These are phyloP conservation scores for Didymellaceae sp. DNA, from an alignment of 2,329 filamentous ascomycete species.

Conservation along the genomic window DNA sequence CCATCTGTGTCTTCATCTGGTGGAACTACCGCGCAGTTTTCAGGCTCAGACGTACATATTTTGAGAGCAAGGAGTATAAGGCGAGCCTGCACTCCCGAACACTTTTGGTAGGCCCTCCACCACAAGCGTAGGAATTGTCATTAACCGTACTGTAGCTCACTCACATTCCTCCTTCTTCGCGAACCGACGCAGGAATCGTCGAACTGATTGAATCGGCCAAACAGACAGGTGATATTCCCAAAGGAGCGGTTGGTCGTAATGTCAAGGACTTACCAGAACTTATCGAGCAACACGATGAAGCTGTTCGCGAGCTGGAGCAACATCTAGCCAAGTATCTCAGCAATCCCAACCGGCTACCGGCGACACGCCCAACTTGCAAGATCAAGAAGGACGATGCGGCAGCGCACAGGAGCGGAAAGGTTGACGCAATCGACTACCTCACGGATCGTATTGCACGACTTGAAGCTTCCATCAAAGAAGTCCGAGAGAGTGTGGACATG, in stretches of 20 bases:
- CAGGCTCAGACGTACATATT: slow-evolving; percentile 75
- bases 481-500: slow-evolving; percentile 82
- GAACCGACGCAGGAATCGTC: slow-evolving; percentile 87
- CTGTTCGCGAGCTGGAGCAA: slow-evolving; percentile 80
- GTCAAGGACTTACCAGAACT: slow-evolving; percentile 86
- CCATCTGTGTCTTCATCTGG: slow-evolving; percentile 83
- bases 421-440: slow-evolving; percentile 94
- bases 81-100: slow-evolving; percentile 78
- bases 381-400: slow-evolving; percentile 76
- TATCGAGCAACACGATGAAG: slow-evolving; percentile 80
- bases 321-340: slow-evolving; percentile 83
- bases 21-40: slow-evolving; percentile 81
- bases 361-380: slow-evolving; percentile 76
- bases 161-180: slow-evolving; percentile 76
- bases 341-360: slow-evolving; percentile 79
- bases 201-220: slow-evolving; percentile 80
- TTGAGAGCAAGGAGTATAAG: slow-evolving; percentile 85
- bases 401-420: slow-evolving; percentile 72
- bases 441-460: slow-evolving; percentile 82
- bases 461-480: slow-evolving; percentile 83
- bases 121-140: not conserved
- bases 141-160: slow-evolving; percentile 63
- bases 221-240: slow-evolving; percentile 75
- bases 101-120: slow-evolving; percentile 54
- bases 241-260: slow-evolving; percentile 84